phyloP scores from a whole-genome alignment of 768 basidiomycete species.

The Serendipita sp. region DNA sequence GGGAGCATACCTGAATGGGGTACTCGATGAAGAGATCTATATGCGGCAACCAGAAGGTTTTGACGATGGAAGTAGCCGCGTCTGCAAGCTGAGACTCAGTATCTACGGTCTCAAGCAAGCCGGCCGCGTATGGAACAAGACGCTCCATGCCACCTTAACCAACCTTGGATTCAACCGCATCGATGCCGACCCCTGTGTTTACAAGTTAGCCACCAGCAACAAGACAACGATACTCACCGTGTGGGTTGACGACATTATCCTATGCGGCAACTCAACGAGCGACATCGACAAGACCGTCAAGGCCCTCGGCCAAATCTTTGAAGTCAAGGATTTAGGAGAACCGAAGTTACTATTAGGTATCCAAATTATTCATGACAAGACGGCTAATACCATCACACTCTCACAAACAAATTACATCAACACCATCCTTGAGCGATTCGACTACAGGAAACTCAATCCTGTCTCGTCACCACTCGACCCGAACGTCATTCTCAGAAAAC shows the following conservation, averaged over 20 bases:
- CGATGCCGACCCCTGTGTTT: conserved; percentile 22
- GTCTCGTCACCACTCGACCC: conserved; percentile 10
- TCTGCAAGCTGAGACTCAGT: conserved; percentile 15
- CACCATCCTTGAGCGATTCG: conserved; percentile 7
- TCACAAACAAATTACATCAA: conserved; percentile 11
- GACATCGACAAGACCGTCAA: conserved; percentile 9
- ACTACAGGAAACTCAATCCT: conserved; percentile 2
- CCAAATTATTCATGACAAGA: conserved; percentile 17
- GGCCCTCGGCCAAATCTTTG: conserved; percentile 15
- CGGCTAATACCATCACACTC: conserved; percentile 6
- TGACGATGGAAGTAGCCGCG: conserved; percentile 7
- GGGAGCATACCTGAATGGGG: conserved; percentile 25
- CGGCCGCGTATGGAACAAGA: conserved; percentile 23
- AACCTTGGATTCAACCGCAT: conserved; percentile 20
- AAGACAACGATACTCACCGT: conserved; percentile 17
- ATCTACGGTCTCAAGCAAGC: conserved; percentile 27
- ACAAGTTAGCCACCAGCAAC: conserved; percentile 10
- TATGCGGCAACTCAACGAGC: conserved; percentile 10
- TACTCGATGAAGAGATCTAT: conserved; percentile 19
- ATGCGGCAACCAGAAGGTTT: conserved; percentile 24
- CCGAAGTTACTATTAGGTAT: conserved; percentile 24
- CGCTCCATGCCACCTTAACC: conserved; percentile 17
- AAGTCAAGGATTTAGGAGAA: conserved; percentile 23
- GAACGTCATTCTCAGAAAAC: neutral
- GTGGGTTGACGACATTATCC: conserved; percentile 22